Evolutionary conservation across 768 basidiomycete species (phyloP).

Genomic region (Boletus sensibilis): DNA sequence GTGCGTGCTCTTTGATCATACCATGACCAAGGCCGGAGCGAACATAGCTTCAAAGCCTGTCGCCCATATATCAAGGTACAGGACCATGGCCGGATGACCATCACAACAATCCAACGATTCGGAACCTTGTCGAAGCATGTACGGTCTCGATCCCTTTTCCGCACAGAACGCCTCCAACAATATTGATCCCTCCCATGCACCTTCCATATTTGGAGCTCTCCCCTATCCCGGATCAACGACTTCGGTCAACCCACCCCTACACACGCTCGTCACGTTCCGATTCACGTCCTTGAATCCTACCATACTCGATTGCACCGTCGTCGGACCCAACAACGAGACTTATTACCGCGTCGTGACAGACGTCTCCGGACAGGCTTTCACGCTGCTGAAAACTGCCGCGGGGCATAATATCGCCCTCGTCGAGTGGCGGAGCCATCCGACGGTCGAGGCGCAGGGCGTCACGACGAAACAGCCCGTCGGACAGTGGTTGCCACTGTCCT

Average conservation of each 20-base stretch:
- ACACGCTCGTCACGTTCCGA: constrained; percentile 41
- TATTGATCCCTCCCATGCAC: constrained; percentile 17
- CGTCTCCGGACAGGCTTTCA: constrained; percentile 45
- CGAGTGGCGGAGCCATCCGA: constrained; percentile 51
- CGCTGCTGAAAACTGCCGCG: constrained; percentile 49
- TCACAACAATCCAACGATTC: background rate
- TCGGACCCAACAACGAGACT: constrained; percentile 49
- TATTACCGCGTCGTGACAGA: constrained; percentile 53
- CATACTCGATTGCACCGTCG: constrained; percentile 53
- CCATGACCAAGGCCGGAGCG: too few relatives aligned
- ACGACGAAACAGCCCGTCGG: constrained; percentile 46
- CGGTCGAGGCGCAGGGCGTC: constrained; percentile 54
- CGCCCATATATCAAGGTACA: constrained; percentile 12
- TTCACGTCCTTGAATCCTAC: constrained; percentile 52
- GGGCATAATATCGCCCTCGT: constrained; percentile 51
- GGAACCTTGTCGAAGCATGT: too few relatives aligned
- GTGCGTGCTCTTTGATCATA: background rate
- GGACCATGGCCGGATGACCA: background rate
- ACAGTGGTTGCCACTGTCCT: constrained; percentile 55
- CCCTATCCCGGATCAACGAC: constrained; percentile 46
- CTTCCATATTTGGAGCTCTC: constrained; percentile 64
- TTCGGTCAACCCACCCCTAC: constrained; percentile 25
- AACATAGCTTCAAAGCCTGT: constrained; percentile 18
- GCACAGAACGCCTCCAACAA: constrained; percentile 25
- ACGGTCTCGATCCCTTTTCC: constrained; percentile 30